Percentiles rank a stretch among this genome's conserved stretches.
These are phyloP conservation scores for Cladophialophora immunda DNA, from an alignment of 2,329 filamentous ascomycete genomes.

Conservation along the genomic window DNA sequence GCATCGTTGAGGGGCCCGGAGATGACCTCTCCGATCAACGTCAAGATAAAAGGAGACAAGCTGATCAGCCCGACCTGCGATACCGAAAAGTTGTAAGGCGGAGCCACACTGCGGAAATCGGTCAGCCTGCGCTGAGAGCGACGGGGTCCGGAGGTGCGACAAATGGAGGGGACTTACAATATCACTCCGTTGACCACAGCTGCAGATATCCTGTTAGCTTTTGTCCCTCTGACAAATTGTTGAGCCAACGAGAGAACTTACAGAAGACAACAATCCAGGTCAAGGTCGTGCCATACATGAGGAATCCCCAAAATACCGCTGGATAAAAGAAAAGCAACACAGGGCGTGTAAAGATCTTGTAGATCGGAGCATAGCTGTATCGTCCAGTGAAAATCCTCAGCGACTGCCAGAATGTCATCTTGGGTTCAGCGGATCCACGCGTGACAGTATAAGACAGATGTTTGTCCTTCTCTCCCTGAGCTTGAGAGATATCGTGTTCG, in stretches of 20 bases:
- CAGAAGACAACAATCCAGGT: constrained; percentile 34
- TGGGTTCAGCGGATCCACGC: constrained; percentile 26
- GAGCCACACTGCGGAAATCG: constrained; percentile 11
- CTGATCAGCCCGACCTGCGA: constrained; percentile 85
- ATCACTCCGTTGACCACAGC: constrained; percentile 33
- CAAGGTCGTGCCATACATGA: constrained; percentile 31
- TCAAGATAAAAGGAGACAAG: constrained; percentile 84
- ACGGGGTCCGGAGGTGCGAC: background rate
- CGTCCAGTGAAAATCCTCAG: constrained; percentile 35
- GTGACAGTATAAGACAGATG: constrained; percentile 31
- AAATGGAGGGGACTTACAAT: constrained; percentile 15
- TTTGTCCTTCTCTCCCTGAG: constrained; percentile 33
- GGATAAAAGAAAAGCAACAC: constrained; percentile 41
- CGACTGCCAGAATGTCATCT: constrained; percentile 32
- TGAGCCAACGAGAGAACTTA: background rate
- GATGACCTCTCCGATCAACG: constrained; percentile 77
- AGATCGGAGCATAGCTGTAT: constrained; percentile 33
- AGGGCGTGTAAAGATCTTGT: constrained; percentile 41
- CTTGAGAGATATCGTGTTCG: constrained; percentile 32
- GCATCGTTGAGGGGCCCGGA: constrained; percentile 76
- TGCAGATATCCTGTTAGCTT: background rate
- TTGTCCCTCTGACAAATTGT: background rate
- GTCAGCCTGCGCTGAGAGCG: background rate
- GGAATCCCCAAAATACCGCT: constrained; percentile 44
- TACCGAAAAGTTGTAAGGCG: constrained; percentile 66